These are phyloP conservation scores for Phytopythium montanum DNA, from an alignment of 352 stramenopile species.

Conservation along the genomic window DNA sequence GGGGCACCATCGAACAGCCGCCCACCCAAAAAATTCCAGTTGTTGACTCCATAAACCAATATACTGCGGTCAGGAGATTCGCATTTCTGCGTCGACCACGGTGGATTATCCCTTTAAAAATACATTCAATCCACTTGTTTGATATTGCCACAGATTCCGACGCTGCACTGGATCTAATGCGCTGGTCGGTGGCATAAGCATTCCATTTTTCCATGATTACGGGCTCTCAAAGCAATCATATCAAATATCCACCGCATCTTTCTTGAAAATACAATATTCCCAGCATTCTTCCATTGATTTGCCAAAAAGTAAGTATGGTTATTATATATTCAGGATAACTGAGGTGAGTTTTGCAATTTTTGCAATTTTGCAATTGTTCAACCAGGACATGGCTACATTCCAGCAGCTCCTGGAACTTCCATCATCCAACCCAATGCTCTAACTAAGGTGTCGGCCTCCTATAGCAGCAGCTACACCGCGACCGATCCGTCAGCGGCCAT, in stretches of 20 bases:
- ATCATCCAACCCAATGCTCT: no score
- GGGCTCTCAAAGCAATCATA: neutral
- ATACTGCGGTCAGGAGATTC: neutral
- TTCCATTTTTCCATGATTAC: slow-evolving; percentile 3
- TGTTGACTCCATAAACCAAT: neutral
- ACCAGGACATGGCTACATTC: neutral
- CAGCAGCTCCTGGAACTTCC: neutral
- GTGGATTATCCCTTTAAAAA: neutral
- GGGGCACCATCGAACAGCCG: slow-evolving; percentile 1
- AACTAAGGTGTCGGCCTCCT: no score
- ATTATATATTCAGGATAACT: no score
- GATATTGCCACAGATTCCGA: neutral
- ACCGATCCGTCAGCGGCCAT: slow-evolving; percentile 5
- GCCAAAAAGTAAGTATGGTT: no score
- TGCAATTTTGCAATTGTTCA: neutral
- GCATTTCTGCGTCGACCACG: neutral
- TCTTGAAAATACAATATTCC: no score
- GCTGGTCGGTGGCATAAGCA: neutral
- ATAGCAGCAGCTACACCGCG: slow-evolving; percentile 9
- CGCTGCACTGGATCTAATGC: slow-evolving; percentile 3
- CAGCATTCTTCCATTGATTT: no score
- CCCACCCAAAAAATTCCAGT: slow-evolving; percentile 7
- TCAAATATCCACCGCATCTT: no score
- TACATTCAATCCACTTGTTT: neutral
- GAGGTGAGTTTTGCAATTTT: neutral